phyloP scores from a whole-genome alignment of 495 filamentous ascomycete genomes.

The Xylaria cubensis region DNA sequence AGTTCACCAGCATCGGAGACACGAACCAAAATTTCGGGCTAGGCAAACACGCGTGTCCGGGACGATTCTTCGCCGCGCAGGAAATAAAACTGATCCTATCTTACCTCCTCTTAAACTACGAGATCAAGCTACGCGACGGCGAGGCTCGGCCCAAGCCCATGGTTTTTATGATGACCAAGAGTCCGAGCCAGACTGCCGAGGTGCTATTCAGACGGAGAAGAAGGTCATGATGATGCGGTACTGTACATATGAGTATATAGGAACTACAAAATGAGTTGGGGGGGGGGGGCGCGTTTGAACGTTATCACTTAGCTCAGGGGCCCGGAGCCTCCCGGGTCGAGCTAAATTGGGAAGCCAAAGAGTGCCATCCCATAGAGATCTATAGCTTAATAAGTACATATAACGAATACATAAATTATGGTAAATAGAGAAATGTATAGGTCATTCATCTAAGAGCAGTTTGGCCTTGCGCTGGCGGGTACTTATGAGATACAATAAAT shows the following conservation, averaged over 20 bases:
- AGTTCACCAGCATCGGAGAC: constrained; percentile 53
- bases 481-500: too few relatives aligned
- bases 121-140: constrained; percentile 52
- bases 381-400: background rate
- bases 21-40: constrained; percentile 57
- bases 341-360: background rate
- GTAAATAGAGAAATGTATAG: background rate
- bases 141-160: constrained; percentile 45
- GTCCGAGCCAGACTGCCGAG: constrained; percentile 40
- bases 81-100: constrained; percentile 57
- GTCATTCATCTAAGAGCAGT: background rate
- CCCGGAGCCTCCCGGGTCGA: constrained; percentile 33
- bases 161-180: constrained; percentile 45
- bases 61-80: constrained; percentile 60
- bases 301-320: constrained; percentile 22
- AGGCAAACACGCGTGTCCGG: constrained; percentile 61
- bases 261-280: background rate
- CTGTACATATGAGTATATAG: background rate
- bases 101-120: constrained; percentile 53
- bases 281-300: background rate
- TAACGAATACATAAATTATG: constrained; percentile 10
- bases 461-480: background rate
- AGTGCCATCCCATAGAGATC: background rate
- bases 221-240: background rate
- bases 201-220: constrained; percentile 43